Base-by-base conservation (phyloP, 2,329 filamentous ascomycete genomes). In the Xylaria sp. region DNA sequence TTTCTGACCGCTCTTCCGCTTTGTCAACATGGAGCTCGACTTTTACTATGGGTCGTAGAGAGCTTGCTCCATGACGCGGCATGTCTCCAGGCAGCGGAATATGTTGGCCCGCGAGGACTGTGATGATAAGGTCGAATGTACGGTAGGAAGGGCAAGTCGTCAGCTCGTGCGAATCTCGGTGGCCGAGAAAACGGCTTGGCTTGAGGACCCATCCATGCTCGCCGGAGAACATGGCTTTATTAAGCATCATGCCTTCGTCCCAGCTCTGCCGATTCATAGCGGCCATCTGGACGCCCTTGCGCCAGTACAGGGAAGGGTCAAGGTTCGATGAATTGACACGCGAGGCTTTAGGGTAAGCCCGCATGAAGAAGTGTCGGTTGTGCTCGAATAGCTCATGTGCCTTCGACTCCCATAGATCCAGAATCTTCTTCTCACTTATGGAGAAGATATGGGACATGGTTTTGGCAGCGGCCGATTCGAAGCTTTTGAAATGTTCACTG, bases 241-340 rank as follows among this genome's bases (percentile, higher is more conserved):
- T 97, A 71, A 99, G 84, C 80, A 97, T 95, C 84, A 97, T 95
- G 49, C 91, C 90, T 59, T 94, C 85, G 71, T 97, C 93, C 66
- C 92, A 89, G 2, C 89, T 93, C 75, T 99, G 94, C 93, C 94
- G 97, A 73, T 99, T 99, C 73, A 97, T 83, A 16, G 94, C 93
- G 4, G 91, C 92, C 93, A 99, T 97, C 74, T 99, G 94, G 18
- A 97, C 92, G 34, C 94, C 94, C 56, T 90, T 87, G 54, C 92
- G 86, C 94, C 94, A 99, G 72, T 92, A 95, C 49, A 86, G 86
- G 64, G 92, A 87, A 0, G 94, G 94, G 69, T 97, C 92, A 47
- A 94, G 94, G 72, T 99, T 99, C n/a, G 90, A 91, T 50, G 92
- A 97, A 68, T 88, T 86, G 55, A 97, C 81, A 42, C 92, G 86